A percentile compares a stretch with the other conserved stretches of the same genome.
phyloP scores from a whole-genome alignment of 2,329 filamentous ascomycete species.

The Hypoxylon sp. region DNA sequence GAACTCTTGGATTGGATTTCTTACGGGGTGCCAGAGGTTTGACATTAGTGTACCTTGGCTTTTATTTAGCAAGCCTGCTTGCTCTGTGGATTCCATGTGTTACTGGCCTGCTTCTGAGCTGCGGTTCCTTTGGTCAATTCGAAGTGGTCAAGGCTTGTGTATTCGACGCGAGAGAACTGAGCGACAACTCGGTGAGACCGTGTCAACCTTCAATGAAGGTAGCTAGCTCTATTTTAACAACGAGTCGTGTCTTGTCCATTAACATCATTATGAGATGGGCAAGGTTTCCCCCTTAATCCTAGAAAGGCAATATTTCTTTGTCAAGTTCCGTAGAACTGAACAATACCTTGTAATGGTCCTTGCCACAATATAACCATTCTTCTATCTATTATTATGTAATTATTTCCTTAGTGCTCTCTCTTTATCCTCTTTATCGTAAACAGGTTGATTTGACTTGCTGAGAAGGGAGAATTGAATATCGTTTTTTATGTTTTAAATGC shows the following conservation, averaged over 20 bases:
- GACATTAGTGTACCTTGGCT: conserved; percentile 7
- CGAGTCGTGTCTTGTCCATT: conserved; percentile 9
- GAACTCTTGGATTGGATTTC: not conserved
- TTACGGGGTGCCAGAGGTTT: not conserved
- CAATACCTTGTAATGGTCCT: conserved; percentile 1
- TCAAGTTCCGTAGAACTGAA: not conserved
- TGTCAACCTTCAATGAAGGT: not conserved
- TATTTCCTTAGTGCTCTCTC: not conserved
- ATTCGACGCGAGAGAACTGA: not conserved
- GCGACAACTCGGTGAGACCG: not conserved
- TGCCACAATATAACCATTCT: not conserved
- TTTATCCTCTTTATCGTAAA: not conserved
- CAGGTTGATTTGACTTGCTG: not conserved
- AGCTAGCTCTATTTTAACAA: conserved; percentile 8
- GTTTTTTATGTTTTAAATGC: not conserved
- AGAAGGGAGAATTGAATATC: not conserved
- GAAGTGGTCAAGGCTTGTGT: not conserved
- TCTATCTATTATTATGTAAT: not conserved
- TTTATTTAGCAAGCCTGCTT: conserved; percentile 41
- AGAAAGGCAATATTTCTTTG: not conserved
- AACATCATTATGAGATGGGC: not conserved
- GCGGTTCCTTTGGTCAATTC: not conserved
- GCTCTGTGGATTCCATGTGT: conserved; percentile 7
- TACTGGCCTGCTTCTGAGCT: conserved; percentile 7
- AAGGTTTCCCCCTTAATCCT: not conserved